A percentile compares a stretch with the other conserved stretches of the same genome.
These are phyloP conservation scores for Cornus controversa DNA, from an alignment of 148 eudicot species.

Conservation along the genomic window DNA sequence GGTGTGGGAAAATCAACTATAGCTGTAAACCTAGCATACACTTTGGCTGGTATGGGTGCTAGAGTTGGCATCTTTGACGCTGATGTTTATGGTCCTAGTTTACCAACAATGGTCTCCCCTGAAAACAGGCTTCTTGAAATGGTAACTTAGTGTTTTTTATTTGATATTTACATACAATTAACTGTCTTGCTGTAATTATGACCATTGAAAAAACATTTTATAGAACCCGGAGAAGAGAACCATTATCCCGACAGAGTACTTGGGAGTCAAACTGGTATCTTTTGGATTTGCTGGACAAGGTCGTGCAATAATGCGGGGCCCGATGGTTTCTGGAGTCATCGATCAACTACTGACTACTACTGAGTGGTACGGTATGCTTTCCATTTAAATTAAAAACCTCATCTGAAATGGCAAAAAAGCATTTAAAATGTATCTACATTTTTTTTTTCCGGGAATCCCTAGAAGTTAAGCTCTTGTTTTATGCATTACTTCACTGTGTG, in stretches of 20 bases:
- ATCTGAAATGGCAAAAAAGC: neutral
- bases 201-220: conserved; percentile 17
- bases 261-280: conserved; percentile 93
- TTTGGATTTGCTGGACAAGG: conserved; percentile 99
- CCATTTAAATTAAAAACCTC: neutral
- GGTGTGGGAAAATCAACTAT: conserved; percentile 99
- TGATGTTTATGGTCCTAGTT: conserved; percentile 98
- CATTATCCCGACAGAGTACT: conserved; percentile 91
- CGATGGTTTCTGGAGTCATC: conserved; percentile 99
- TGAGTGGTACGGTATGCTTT: conserved; percentile 62
- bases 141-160: conserved; percentile 39
- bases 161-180: neutral
- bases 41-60: conserved; percentile 99
- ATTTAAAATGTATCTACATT: neutral
- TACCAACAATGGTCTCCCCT: conserved; percentile 99
- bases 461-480: neutral
- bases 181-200: conserved; percentile 7
- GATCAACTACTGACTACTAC: conserved; percentile 90
- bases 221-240: conserved; percentile 88
- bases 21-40: conserved; percentile 94
- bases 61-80: conserved; percentile 99
- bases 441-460: neutral
- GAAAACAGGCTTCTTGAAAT: conserved; percentile 85
- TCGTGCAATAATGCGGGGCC: conserved; percentile 98
- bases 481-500: too few relatives aligned